phyloP scores from a whole-genome alignment of 768 basidiomycete genomes.

The Suillus hirtellus region DNA sequence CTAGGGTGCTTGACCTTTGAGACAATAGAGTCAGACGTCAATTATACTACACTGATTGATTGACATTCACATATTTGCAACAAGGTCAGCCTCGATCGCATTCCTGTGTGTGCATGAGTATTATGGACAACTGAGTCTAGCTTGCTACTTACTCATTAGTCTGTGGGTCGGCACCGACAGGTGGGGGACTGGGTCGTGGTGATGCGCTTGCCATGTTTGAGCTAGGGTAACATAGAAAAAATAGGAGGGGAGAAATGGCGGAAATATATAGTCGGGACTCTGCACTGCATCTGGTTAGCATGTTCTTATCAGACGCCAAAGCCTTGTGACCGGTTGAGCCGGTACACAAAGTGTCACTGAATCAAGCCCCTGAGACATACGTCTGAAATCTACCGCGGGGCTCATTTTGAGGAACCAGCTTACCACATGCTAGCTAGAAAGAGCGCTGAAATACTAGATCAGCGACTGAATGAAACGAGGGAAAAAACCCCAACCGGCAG shows the following conservation, averaged over 20 bases:
- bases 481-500: neutral
- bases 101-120: neutral
- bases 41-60: neutral
- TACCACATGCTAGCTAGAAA: neutral
- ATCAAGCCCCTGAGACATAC: neutral
- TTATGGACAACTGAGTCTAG: neutral
- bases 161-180: neutral
- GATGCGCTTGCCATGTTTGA: neutral
- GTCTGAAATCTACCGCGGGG: neutral
- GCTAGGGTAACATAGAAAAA: neutral
- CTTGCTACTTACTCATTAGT: neutral
- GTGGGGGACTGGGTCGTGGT: neutral
- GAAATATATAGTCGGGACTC: neutral
- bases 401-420: neutral
- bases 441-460: neutral
- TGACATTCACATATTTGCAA: neutral
- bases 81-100: neutral
- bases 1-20: neutral
- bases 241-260: neutral
- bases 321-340: neutral
- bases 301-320: neutral
- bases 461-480: neutral
- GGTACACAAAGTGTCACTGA: neutral
- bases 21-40: neutral
- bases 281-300: neutral